Base-by-base conservation (phyloP, 495 filamentous ascomycete species). In the Collariella sp. region DNA sequence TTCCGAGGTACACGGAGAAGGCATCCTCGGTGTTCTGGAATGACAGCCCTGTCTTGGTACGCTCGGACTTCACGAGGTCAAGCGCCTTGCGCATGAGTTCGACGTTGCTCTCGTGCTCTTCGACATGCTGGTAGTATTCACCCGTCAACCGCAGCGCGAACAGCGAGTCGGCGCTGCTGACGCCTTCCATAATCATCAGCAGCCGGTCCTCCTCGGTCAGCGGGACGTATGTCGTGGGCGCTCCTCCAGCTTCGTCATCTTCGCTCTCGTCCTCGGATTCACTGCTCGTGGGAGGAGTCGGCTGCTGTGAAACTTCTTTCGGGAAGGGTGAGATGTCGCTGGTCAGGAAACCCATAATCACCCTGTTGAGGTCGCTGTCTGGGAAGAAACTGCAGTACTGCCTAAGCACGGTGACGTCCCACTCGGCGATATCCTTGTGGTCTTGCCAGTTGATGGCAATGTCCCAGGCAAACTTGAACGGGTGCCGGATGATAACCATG, bases 401-500 rank as follows among this genome's bases (percentile, higher is more conserved):
- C 12, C 82, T 76, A 6, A 98, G 72, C 36, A 91, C 70, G 33
- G 79, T 78, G 52, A 79, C 75, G 62, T 97, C 91, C 76, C 84
- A 85, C 23, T 90, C 76, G 1, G 72, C 74, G 55, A 87, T 78
- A 29, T 77, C 78, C 58, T 89, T 81, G 38, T 83, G 72, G 69
- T 95, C 88, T 58, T 85, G 79, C 88, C 93, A 96, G 62, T 96
- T 88, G 38, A 98, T 75, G 26, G 84, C 79, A 56, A 95, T 85
- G 52, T 84, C 83, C 93, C 93, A 98, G 3, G 93, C 93, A 20
- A 94, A 73, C 52, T 85, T 80, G 69, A 86, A 96, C 1, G 89
- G 89, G 64, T 96, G 89, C 57, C 91, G 90, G 64, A 98, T 87
- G 57, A 96, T 91, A 45, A 98, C 91, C 83, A 97, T 89, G 52